These are phyloP conservation scores for Aspergillus saccharolyticus DNA, from an alignment of 495 filamentous ascomycete genomes.

Conservation along the genomic window DNA sequence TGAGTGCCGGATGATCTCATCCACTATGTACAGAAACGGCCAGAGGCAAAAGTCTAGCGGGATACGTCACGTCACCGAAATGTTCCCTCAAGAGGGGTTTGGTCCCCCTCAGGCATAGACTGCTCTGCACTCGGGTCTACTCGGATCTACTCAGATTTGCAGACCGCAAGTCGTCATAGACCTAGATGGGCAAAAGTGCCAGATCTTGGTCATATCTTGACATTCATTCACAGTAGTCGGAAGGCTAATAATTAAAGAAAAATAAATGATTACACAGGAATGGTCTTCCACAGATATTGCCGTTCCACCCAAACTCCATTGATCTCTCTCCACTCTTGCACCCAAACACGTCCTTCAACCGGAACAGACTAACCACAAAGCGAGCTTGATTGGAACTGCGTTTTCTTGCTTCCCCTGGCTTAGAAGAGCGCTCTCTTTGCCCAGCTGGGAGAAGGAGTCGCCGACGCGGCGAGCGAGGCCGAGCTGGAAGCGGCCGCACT, in stretches of 20 bases:
- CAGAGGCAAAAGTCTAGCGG: background rate
- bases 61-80: background rate
- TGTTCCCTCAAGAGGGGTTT: background rate
- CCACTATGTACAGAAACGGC: background rate
- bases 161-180: background rate
- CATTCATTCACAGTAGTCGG: slow-evolving; percentile 2
- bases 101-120: too few species aligned
- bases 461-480: slow-evolving; percentile 7
- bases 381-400: background rate
- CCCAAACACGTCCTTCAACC: too few species aligned
- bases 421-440: slow-evolving; percentile 2
- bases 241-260: background rate
- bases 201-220: background rate
- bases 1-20: background rate
- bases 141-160: background rate
- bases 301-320: background rate
- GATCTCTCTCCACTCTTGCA: too few species aligned
- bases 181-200: background rate
- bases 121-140: too few species aligned
- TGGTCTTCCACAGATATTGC: background rate
- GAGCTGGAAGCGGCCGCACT: slow-evolving; percentile 9
- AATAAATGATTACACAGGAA: slow-evolving; percentile 12
- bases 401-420: background rate
- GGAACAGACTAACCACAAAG: too few species aligned
- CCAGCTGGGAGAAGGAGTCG: slow-evolving; percentile 6